Conservation (phyloP, 139 green algal genomes). For the Volvox reticuliferus region DNA sequence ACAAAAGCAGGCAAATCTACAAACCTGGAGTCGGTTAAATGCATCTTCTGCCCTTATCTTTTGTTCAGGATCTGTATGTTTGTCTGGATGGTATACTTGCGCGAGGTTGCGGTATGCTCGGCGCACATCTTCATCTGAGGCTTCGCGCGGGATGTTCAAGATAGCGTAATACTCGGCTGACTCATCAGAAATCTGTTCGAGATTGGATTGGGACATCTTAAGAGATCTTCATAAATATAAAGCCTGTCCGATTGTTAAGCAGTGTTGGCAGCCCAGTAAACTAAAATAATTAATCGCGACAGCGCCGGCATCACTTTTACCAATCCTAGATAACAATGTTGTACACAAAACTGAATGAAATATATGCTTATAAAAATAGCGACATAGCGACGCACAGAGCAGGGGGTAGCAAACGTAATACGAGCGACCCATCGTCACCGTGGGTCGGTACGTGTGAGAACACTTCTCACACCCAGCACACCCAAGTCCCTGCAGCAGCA, state of each 20-base stretch:
- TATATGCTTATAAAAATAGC: too few relatives aligned
- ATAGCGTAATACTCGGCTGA: slow-evolving; percentile 64
- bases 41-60: slow-evolving; percentile 62
- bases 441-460: background rate
- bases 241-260: too few relatives aligned
- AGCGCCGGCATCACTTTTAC: too few relatives aligned
- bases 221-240: background rate
- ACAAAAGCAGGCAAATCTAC: background rate
- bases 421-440: background rate
- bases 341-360: too few relatives aligned
- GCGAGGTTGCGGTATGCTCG: slow-evolving; percentile 64
- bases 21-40: slow-evolving; percentile 51
- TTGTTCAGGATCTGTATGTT: slow-evolving; percentile 61
- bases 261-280: too few relatives aligned
- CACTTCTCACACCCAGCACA: background rate
- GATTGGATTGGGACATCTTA: background rate
- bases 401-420: background rate
- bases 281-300: too few relatives aligned
- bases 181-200: background rate
- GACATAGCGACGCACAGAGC: background rate
- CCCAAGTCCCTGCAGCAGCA: too few relatives aligned
- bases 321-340: too few relatives aligned
- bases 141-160: slow-evolving; percentile 68
- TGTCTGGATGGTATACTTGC: slow-evolving; percentile 74
- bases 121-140: slow-evolving; percentile 39